A percentile compares a stretch with the other conserved stretches of the same genome.
Conservation (phyloP, 2,329 filamentous ascomycete genomes). For the Fusarium lateritium region DNA sequence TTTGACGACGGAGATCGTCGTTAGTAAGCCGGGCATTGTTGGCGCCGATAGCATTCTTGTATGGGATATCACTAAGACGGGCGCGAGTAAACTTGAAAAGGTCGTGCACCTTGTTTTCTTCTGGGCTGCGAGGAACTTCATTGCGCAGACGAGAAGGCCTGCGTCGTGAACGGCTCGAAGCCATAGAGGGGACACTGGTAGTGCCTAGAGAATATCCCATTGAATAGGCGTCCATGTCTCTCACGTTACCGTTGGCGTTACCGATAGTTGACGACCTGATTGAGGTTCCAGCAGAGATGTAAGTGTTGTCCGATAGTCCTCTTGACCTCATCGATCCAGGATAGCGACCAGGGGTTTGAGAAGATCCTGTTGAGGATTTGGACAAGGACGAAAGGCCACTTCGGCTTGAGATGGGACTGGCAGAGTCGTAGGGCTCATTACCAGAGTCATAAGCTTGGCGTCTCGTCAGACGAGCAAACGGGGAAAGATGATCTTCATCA, state of each 20-base stretch:
- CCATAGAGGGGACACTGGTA: slow-evolving; percentile 59
- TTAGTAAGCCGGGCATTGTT: slow-evolving; percentile 75
- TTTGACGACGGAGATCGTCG: slow-evolving; percentile 87
- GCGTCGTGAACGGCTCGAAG: slow-evolving; percentile 63
- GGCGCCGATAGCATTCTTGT: slow-evolving; percentile 75
- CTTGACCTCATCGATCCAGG: slow-evolving; percentile 67
- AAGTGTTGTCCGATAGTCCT: slow-evolving; percentile 74
- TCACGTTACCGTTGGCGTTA: slow-evolving; percentile 33
- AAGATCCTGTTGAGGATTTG: slow-evolving; percentile 70
- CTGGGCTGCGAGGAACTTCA: slow-evolving; percentile 83
- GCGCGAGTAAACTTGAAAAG: slow-evolving; percentile 89
- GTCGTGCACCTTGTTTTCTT: slow-evolving; percentile 80
- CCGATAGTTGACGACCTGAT: slow-evolving; percentile 55
- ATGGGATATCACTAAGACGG: slow-evolving; percentile 85
- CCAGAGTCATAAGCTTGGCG: slow-evolving; percentile 75
- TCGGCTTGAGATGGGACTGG: slow-evolving; percentile 76
- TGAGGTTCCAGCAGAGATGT: slow-evolving; percentile 76
- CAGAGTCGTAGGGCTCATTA: slow-evolving; percentile 72
- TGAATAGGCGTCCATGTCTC: slow-evolving; percentile 69
- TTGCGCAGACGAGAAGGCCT: slow-evolving; percentile 81
- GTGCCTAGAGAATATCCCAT: slow-evolving; percentile 57
- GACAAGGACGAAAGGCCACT: slow-evolving; percentile 73
- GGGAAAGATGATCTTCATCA: slow-evolving; percentile 83
- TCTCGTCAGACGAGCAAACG: slow-evolving; percentile 80
- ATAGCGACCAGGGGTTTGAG: slow-evolving; percentile 65